Evolutionary conservation across 306 rosid genomes (phyloP).

Genomic region (Malus domestica): ASM211411v1 NC_041793.1:5020501-5021000

Average conservation of each 20-base stretch:
- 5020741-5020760: not conserved
- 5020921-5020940: not conserved
- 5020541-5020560: not conserved
- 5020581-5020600: not conserved
- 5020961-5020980: not conserved
- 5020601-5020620: not conserved
- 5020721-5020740: not conserved
- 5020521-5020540: not conserved
- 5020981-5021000: not conserved
- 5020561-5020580: not conserved
- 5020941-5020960: not conserved
- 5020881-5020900: not conserved
- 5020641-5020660: not conserved
- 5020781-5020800: not conserved
- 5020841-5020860: not conserved
- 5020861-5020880: not conserved
- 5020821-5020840: not conserved
- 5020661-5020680: not conserved
- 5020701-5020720: not conserved
- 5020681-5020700: not conserved
- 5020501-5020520: too few relatives aligned
- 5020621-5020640: not conserved
- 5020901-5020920: not conserved
- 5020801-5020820: not conserved
- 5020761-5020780: not conserved